phyloP scores from a whole-genome alignment of 2,329 filamentous ascomycete species.

The Trichophyton mentagrophytes region DNA sequence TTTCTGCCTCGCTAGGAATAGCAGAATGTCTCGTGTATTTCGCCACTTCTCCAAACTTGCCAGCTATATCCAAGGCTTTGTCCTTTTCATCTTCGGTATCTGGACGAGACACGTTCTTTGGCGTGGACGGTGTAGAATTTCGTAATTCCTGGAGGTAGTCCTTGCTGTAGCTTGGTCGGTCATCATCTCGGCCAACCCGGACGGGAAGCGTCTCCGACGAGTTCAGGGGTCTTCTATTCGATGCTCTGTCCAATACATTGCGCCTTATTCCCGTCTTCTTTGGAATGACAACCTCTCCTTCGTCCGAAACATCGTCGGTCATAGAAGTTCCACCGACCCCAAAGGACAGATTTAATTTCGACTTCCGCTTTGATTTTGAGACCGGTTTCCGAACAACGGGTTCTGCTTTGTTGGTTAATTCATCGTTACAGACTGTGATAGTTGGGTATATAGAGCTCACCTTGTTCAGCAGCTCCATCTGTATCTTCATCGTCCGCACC shows the following conservation, averaged over 20 bases:
- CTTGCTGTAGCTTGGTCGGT: slow-evolving; percentile 68
- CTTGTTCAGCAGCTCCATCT: not conserved
- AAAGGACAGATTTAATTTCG: slow-evolving; percentile 8
- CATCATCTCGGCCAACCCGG: slow-evolving; percentile 50
- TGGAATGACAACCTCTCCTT: slow-evolving; percentile 44
- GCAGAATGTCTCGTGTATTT: slow-evolving; percentile 24
- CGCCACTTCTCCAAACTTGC: slow-evolving; percentile 36
- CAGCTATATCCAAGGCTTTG: slow-evolving; percentile 31
- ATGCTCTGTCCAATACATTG: slow-evolving; percentile 54
- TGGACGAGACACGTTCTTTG: slow-evolving; percentile 41
- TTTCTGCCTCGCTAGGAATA: slow-evolving; percentile 73
- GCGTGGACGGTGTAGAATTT: slow-evolving; percentile 71
- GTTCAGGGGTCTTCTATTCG: slow-evolving; percentile 44
- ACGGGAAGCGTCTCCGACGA: slow-evolving; percentile 43
- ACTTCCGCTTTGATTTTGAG: slow-evolving; percentile 6
- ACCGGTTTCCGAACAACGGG: slow-evolving; percentile 1
- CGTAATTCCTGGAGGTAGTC: slow-evolving; percentile 78
- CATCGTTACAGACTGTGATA: not conserved
- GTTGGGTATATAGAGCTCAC: not conserved
- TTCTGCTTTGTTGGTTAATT: not conserved
- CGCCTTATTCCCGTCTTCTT: slow-evolving; percentile 52
- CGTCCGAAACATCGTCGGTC: slow-evolving; percentile 40
- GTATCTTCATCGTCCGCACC: slow-evolving; percentile 4
- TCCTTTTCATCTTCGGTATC: slow-evolving; percentile 29
- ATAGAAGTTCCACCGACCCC: slow-evolving; percentile 6